These are phyloP conservation scores for Fusarium napiforme DNA, from an alignment of 2,329 filamentous ascomycete genomes.

Conservation along the genomic window DNA sequence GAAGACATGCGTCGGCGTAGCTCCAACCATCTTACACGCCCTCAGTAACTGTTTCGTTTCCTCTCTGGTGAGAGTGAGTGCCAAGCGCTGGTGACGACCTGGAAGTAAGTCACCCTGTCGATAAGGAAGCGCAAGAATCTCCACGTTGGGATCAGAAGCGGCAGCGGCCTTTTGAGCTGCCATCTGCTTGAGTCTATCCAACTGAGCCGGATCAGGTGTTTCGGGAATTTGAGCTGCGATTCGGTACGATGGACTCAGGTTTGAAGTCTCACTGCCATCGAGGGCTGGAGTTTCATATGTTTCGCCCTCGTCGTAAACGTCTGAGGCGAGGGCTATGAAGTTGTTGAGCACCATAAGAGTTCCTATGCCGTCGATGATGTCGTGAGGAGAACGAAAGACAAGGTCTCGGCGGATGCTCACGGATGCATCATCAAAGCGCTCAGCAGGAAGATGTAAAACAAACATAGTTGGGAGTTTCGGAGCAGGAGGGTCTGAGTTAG, in stretches of 20 bases:
- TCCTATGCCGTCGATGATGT: slow-evolving; percentile 55
- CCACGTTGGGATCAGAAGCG: not conserved
- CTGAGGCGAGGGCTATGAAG: slow-evolving; percentile 39
- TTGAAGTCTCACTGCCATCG: slow-evolving; percentile 33
- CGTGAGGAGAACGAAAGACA: slow-evolving; percentile 52
- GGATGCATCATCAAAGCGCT: accelerated
- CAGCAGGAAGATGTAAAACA: slow-evolving; percentile 36
- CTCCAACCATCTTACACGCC: slow-evolving; percentile 29
- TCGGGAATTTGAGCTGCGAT: not conserved
- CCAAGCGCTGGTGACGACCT: slow-evolving; percentile 42
- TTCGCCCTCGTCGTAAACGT: slow-evolving; percentile 33
- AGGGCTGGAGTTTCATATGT: slow-evolving; percentile 22
- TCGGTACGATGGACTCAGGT: slow-evolving; percentile 23
- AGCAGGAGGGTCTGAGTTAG: slow-evolving; percentile 50
- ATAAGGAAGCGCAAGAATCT: slow-evolving; percentile 36
- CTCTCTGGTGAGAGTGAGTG: slow-evolving; percentile 23
- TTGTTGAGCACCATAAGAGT: slow-evolving; percentile 50
- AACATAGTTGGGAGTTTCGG: slow-evolving; percentile 49
- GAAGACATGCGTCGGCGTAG: slow-evolving; percentile 48
- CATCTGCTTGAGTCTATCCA: not conserved
- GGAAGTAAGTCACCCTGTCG: slow-evolving; percentile 24
- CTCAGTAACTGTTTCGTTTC: slow-evolving; percentile 34
- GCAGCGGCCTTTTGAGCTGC: slow-evolving; percentile 3
- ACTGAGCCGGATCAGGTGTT: accelerated
- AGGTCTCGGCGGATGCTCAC: slow-evolving; percentile 42